These are phyloP conservation scores for Russula emetica DNA, from an alignment of 768 basidiomycete genomes.

Conservation along the genomic window DNA sequence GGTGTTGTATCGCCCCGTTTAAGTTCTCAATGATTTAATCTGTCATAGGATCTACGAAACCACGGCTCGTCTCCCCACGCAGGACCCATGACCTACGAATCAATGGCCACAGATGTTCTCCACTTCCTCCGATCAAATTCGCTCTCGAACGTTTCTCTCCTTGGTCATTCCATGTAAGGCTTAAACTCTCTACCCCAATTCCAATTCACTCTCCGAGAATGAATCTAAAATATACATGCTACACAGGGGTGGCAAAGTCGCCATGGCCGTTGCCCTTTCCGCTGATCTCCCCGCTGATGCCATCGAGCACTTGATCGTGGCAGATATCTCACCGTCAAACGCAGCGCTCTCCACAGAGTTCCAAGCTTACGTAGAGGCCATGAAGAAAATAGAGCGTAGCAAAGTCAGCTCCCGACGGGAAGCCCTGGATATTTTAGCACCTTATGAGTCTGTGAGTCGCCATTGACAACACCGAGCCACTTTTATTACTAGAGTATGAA, in stretches of 20 bases:
- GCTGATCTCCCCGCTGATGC: constrained; percentile 40
- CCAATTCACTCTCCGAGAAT: background rate
- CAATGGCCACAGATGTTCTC: constrained; percentile 77
- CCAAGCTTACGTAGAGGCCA: constrained; percentile 57
- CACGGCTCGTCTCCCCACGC: constrained; percentile 80
- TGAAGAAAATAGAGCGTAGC: constrained; percentile 66
- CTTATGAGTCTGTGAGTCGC: constrained; percentile 55
- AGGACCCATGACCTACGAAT: constrained; percentile 64
- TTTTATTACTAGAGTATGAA: background rate
- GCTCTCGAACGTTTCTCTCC: constrained; percentile 59
- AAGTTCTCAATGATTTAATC: background rate
- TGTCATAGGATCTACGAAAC: constrained; percentile 74
- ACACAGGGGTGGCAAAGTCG: constrained; percentile 84
- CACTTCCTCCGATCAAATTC: constrained; percentile 55
- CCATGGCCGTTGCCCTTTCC: constrained; percentile 63
- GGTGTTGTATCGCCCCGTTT: constrained; percentile 24
- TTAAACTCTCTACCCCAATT: background rate
- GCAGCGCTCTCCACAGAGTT: constrained; percentile 61
- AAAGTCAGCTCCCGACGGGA: constrained; percentile 58
- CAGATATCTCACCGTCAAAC: constrained; percentile 75
- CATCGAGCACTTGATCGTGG: constrained; percentile 60
- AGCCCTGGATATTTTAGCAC: constrained; percentile 59
- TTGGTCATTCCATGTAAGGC: constrained; percentile 87
- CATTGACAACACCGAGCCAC: background rate
- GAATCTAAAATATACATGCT: background rate